Evolutionary conservation across 2,329 filamentous ascomycete genomes (phyloP), one percentile per base, ranked within the genome.

Genomic region (Erysiphe pulchra): DNA sequence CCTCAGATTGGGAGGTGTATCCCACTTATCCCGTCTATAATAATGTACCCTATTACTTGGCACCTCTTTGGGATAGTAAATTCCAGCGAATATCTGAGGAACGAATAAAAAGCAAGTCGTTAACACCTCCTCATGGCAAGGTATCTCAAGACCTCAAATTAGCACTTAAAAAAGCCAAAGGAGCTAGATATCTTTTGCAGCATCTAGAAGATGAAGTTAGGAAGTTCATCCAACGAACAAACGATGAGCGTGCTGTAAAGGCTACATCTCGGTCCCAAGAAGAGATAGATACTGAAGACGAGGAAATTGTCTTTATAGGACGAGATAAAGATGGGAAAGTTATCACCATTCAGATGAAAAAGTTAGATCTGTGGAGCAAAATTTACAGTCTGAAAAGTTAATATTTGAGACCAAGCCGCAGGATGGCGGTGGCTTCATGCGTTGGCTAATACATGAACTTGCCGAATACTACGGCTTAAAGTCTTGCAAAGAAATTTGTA

Each of bases 231-330:
- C 60, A 64, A 53, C 64, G 67, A 56, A 79, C 18, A 10, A n/a
- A n/a, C n/a, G n/a, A 30, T 14, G 40, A 42, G 2, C 20, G 31
- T 11, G 2, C 11, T 18, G 14, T 5, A 12, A 42, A 7, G 31
- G 4, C 11, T 33, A 62, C 62, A 2, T 42, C 24, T n/a, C 46
- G 44, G 14, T 61, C 33, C 13, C 46, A 9, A 46, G 45, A 37
- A 30, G 62, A 65, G 42, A 61, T 64, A 46, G 69, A 72, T 51
- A 62, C 61, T 30, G 69, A 74, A 30, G 84, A 92, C 50, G 85
- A 93, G 50, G 84, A 93, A 62, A 84, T 94, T 52, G 85, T 94
- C 11, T 94, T 94, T 59, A 75, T 92, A 5, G 86, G 75, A 47
- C 30, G 48, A 8, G 50, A 50, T 41, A 36, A 34, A 7, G 37